phyloP scores from a whole-genome alignment of 1,284 basidiomycete genomes.

The Ustilago cynodontis region DNA sequence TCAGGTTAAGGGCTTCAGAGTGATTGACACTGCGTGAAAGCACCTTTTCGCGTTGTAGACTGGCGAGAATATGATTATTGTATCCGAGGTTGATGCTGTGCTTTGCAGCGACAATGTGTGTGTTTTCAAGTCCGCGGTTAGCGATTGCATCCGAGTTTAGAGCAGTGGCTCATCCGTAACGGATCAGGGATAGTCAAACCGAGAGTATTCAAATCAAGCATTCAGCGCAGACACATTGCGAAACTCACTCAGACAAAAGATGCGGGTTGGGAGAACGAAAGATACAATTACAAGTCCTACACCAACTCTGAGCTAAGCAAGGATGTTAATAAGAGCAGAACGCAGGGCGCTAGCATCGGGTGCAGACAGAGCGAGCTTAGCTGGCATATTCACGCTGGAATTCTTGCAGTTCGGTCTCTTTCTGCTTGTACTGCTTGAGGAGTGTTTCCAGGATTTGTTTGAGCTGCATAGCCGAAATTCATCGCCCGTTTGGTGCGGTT shows the following conservation, averaged over 20 bases:
- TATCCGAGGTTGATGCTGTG: neutral
- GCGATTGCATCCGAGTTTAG: neutral
- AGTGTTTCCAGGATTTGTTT: conserved; percentile 63
- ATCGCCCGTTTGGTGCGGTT: neutral
- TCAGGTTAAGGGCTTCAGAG: conserved; percentile 59
- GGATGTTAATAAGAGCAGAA: neutral
- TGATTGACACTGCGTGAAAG: conserved; percentile 54
- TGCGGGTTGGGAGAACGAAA: neutral
- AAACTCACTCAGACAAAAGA: neutral
- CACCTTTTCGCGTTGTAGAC: neutral
- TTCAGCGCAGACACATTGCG: neutral
- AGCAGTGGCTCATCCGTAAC: too few relatives aligned
- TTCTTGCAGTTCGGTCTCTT: conserved; percentile 60
- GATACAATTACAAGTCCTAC: conserved; percentile 30
- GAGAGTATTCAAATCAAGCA: neutral
- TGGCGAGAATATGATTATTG: conserved; percentile 3
- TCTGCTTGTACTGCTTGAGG: conserved; percentile 68
- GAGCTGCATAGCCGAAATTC: conserved; percentile 46
- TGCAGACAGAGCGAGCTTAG: neutral
- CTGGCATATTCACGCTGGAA: conserved; percentile 54
- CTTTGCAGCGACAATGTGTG: neutral
- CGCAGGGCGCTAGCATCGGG: neutral
- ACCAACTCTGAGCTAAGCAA: neutral
- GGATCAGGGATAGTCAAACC: neutral
- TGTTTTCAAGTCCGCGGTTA: neutral